Evolutionary conservation across 2,329 filamentous ascomycete genomes (phyloP).

Genomic region (Tothia fuscella): DNA sequence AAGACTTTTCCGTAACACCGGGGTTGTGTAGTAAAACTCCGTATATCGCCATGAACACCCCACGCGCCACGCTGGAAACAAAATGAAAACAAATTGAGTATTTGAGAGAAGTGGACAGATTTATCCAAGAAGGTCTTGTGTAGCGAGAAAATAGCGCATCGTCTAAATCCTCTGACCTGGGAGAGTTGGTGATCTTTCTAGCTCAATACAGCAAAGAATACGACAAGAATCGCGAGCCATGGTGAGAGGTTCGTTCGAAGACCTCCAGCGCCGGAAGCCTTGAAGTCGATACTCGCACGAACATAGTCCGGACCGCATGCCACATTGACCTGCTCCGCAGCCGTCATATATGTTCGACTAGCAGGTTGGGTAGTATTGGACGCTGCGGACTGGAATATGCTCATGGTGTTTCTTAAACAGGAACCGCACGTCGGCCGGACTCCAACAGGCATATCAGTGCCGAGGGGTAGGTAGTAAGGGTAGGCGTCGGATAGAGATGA

Average conservation of each 20-base stretch:
- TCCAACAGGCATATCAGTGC: slow-evolving; percentile 53
- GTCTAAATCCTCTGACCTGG: no score
- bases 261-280: no score
- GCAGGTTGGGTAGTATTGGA: slow-evolving; percentile 55
- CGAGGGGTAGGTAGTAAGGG: slow-evolving; percentile 77
- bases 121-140: no score
- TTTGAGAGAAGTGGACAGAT: background rate
- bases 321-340: slow-evolving; percentile 62
- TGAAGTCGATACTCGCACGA: slow-evolving; percentile 34
- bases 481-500: slow-evolving; percentile 61
- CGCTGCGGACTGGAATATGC: slow-evolving; percentile 60
- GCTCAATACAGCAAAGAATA: background rate
- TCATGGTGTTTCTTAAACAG: slow-evolving; percentile 74
- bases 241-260: background rate
- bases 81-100: background rate
- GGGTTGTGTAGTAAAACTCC: no score
- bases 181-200: no score
- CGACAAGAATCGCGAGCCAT: background rate
- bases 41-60: no score
- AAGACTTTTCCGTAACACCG: no score
- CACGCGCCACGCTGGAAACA: background rate
- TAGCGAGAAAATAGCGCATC: no score
- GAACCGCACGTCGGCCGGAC: slow-evolving; percentile 60
- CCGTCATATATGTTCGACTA: slow-evolving; percentile 53
- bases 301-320: slow-evolving; percentile 46